A percentile compares a stretch with the other conserved stretches of the same genome.
These are phyloP conservation scores for Ophiostoma quercus DNA, from an alignment of 2,329 filamentous ascomycete species.

Conservation along the genomic window DNA sequence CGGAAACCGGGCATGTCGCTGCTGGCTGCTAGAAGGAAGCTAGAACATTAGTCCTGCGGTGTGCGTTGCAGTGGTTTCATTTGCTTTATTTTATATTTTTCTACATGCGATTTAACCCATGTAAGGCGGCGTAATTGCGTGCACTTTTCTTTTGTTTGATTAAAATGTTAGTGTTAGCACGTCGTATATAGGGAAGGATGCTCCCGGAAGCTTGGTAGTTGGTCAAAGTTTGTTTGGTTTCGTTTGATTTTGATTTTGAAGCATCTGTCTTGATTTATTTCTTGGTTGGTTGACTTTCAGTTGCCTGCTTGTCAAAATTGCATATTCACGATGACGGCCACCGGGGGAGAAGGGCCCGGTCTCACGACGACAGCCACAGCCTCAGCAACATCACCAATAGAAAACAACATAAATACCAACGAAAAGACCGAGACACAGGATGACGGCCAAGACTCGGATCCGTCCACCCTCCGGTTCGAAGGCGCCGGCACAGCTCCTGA, in stretches of 20 bases:
- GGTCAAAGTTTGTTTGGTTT: neutral
- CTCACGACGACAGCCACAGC: constrained; percentile 1
- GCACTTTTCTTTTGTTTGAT: neutral
- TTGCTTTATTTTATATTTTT: neutral
- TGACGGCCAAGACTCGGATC: neutral
- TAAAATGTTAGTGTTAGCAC: neutral
- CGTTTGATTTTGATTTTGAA: neutral
- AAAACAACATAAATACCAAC: neutral
- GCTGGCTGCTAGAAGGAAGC: neutral
- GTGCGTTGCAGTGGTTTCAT: neutral
- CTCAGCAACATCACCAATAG: neutral
- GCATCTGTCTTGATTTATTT: neutral
- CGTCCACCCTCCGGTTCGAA: neutral
- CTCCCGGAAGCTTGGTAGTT: neutral
- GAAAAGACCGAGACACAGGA: neutral
- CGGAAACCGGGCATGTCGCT: neutral
- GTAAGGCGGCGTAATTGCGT: neutral
- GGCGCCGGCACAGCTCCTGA: neutral
- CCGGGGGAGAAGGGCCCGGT: too few relatives aligned
- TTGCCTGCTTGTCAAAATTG: neutral
- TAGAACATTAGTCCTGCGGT: neutral
- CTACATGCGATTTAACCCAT: neutral
- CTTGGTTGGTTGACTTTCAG: neutral
- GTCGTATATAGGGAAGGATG: neutral
- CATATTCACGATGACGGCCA: neutral